Evolutionary conservation across 192 early-diverging fungal species (phyloP).

Genomic region (Phlyctochytrium planicorne): DNA sequence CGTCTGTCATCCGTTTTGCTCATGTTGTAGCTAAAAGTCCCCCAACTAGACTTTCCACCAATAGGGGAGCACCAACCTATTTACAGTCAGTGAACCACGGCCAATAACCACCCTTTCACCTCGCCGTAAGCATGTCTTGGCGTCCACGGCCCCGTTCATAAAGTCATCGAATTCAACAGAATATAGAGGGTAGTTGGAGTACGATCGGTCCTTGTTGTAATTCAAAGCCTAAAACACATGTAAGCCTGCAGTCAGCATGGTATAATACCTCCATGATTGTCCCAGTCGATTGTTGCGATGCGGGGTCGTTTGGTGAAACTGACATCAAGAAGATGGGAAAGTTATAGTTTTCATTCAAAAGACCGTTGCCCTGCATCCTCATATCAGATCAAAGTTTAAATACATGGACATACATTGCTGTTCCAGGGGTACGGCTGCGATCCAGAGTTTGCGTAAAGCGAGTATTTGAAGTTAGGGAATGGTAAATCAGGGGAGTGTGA

Average conservation of each 20-base stretch:
- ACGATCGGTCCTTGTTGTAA: constrained; percentile 45
- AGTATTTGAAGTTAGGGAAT: constrained; percentile 72
- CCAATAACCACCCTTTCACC: constrained; percentile 37
- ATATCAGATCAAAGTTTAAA: too few species aligned
- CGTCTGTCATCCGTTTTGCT: constrained; percentile 56
- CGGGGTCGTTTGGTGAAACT: constrained; percentile 10
- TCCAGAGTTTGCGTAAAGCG: constrained; percentile 57
- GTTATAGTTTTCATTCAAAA: constrained; percentile 54
- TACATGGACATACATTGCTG: constrained; percentile 47
- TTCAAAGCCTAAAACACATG: constrained; percentile 35
- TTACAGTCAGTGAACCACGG: not conserved
- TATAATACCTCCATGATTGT: constrained; percentile 41
- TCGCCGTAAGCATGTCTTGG: constrained; percentile 67
- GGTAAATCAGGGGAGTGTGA: constrained; percentile 55
- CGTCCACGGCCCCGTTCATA: constrained; percentile 70
- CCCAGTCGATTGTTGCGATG: constrained; percentile 35
- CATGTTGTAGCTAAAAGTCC: constrained; percentile 60
- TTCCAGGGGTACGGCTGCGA: constrained; percentile 63
- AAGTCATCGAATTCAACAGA: constrained; percentile 67
- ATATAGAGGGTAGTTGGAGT: constrained; percentile 64
- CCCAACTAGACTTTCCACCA: constrained; percentile 68
- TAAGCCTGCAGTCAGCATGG: constrained; percentile 1
- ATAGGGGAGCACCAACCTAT: constrained; percentile 66
- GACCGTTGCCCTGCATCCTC: constrained; percentile 54
- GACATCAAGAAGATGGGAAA: constrained; percentile 66